phyloP scores from a whole-genome alignment of 495 filamentous ascomycete species.

The Saxispiralis lemnorum region DNA sequence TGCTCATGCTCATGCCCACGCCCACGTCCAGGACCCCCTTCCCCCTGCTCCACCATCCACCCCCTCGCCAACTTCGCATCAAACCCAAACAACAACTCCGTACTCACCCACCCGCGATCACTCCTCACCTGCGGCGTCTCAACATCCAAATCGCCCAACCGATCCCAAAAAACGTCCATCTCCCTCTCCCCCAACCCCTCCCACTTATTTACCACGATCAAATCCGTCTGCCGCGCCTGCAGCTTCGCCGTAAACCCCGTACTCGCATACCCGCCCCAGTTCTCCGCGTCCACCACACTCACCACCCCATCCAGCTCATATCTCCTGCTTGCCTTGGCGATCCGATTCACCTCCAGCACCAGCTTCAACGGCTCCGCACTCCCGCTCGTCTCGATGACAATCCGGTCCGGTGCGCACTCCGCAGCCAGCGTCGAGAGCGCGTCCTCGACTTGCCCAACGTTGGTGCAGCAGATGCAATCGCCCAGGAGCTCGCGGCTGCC shows the following conservation, averaged over 20 bases:
- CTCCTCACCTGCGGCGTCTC: slow-evolving; percentile 67
- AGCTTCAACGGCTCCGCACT: slow-evolving; percentile 37
- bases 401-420: slow-evolving; percentile 51
- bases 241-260: slow-evolving; percentile 39
- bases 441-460: slow-evolving; percentile 72
- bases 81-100: slow-evolving; percentile 66
- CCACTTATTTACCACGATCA: slow-evolving; percentile 95
- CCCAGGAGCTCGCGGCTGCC: slow-evolving; percentile 83
- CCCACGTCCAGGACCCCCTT: slow-evolving; percentile 20
- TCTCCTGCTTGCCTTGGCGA: slow-evolving; percentile 42
- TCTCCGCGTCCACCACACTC: slow-evolving; percentile 87
- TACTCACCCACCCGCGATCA: slow-evolving; percentile 54
- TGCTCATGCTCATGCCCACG: slow-evolving; percentile 61
- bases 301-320: slow-evolving; percentile 82
- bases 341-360: slow-evolving; percentile 50
- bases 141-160: slow-evolving; percentile 70
- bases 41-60: slow-evolving; percentile 24
- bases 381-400: slow-evolving; percentile 84
- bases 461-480: slow-evolving; percentile 96
- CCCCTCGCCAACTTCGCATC: slow-evolving; percentile 59
- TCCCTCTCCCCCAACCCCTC: slow-evolving; percentile 50
- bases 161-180: slow-evolving; percentile 68
- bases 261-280: slow-evolving; percentile 90
- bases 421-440: slow-evolving; percentile 55
- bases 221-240: slow-evolving; percentile 62